Conservation (phyloP, 768 basidiomycete genomes). For the Clitopilus hobsonii region DNA sequence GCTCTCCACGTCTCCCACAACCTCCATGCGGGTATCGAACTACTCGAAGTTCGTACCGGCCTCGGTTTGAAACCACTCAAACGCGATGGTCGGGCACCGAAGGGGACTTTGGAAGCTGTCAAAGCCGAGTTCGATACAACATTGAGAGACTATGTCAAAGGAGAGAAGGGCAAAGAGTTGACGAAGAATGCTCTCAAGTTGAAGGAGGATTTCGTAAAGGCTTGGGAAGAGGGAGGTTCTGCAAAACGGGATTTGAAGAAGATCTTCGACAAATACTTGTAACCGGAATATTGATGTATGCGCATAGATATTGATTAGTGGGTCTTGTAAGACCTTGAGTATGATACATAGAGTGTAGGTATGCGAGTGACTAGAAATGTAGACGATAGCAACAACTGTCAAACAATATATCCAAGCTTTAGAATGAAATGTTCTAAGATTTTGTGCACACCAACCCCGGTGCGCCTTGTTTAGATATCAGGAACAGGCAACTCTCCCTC, state of each 20-base stretch:
- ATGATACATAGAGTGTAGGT: no score
- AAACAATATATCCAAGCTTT: no score
- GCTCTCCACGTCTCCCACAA: slow-evolving; percentile 11
- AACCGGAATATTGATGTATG: no score
- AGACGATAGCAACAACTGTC: no score
- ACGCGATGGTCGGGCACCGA: slow-evolving; percentile 4
- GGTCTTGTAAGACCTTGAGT: no score
- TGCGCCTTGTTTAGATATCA: neutral
- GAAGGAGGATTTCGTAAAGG: slow-evolving; percentile 2
- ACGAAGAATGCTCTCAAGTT: slow-evolving; percentile 9
- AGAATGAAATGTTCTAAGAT: neutral
- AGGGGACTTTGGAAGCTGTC: slow-evolving; percentile 13
- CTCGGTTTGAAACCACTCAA: slow-evolving; percentile 10
- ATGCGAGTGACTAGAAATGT: no score
- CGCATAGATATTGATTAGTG: no score
- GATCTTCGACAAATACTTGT: neutral
- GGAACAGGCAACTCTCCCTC: slow-evolving; percentile 7
- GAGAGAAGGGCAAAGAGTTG: slow-evolving; percentile 7
- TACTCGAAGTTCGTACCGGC: slow-evolving; percentile 15
- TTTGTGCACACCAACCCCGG: neutral
- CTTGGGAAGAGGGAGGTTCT: slow-evolving; percentile 8
- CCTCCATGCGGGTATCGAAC: slow-evolving; percentile 15
- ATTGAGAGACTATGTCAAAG: slow-evolving; percentile 6
- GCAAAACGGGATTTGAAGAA: slow-evolving; percentile 1
- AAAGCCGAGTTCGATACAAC: slow-evolving; percentile 7